Percentiles rank a stretch among this genome's conserved stretches.
Conservation (phyloP, 2,329 filamentous ascomycete genomes). For the Paradendryphiella salina region DNA sequence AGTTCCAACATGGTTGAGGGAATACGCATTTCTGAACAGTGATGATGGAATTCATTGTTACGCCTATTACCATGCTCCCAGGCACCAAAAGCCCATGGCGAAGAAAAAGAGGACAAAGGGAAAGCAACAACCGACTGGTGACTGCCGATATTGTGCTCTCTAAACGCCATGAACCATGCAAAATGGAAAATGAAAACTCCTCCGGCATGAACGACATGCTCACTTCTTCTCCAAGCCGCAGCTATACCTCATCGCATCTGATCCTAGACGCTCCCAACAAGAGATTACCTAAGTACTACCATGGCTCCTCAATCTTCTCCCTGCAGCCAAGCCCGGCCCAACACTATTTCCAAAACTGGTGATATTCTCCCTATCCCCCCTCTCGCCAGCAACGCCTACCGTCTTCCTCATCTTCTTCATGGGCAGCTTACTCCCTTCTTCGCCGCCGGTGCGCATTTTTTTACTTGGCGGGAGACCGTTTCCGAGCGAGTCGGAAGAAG, state of each 20-base stretch:
- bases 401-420: constrained; percentile 52
- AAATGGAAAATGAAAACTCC: no score
- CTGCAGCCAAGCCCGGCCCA: constrained; percentile 41
- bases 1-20: no score
- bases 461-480: constrained; percentile 48
- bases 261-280: no score
- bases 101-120: no score
- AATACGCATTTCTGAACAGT: no score
- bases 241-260: not conserved
- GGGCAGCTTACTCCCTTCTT: constrained; percentile 48
- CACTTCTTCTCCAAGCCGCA: not conserved
- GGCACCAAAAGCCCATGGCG: no score
- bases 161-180: no score
- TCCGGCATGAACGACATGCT: no score
- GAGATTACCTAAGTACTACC: constrained; percentile 23
- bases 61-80: no score
- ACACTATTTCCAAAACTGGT: constrained; percentile 49
- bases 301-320: constrained; percentile 48
- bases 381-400: constrained; percentile 45
- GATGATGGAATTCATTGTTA: no score
- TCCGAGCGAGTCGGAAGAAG: constrained; percentile 32
- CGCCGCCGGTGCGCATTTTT: constrained; percentile 46
- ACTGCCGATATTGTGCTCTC: no score
- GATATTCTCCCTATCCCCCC: constrained; percentile 48
- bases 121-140: no score